Evolutionary conservation across 371 early-diverging fungal species (phyloP).

Genomic region (Rhizomucor pusillus): DNA sequence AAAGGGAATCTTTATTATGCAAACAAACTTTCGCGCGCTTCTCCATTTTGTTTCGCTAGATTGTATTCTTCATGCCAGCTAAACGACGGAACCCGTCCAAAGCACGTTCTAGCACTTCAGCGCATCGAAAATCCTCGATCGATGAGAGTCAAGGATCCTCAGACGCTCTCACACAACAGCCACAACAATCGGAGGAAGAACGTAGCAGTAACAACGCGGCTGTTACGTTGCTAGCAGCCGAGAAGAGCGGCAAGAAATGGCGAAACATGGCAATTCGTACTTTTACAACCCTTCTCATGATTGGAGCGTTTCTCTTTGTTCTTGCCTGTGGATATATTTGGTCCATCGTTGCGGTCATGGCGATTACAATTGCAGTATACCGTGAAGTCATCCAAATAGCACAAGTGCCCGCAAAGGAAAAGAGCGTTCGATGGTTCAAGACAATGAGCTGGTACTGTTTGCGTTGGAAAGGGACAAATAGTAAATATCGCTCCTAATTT

Average conservation of each 20-base stretch:
- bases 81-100: background rate
- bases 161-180: too few species aligned
- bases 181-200: background rate
- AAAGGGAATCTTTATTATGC: too few species aligned
- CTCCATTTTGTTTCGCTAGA: background rate
- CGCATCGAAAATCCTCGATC: too few species aligned
- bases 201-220: background rate
- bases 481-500: background rate
- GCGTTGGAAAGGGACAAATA: background rate
- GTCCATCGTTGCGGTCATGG: slow-evolving; percentile 81
- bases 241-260: slow-evolving; percentile 66
- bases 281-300: slow-evolving; percentile 87
- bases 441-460: slow-evolving; percentile 82
- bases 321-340: slow-evolving; percentile 78
- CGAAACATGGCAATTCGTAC: slow-evolving; percentile 79
- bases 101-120: background rate
- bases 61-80: background rate
- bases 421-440: slow-evolving; percentile 89
- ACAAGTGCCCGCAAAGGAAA: slow-evolving; percentile 78
- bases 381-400: slow-evolving; percentile 92
- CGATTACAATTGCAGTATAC: slow-evolving; percentile 78
- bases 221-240: slow-evolving; percentile 36
- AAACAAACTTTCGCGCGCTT: background rate
- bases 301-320: slow-evolving; percentile 75
- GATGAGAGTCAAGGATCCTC: too few species aligned